These are phyloP conservation scores for Phytophthora sp. DNA, from an alignment of 352 stramenopile species.

Conservation along the genomic window DNA sequence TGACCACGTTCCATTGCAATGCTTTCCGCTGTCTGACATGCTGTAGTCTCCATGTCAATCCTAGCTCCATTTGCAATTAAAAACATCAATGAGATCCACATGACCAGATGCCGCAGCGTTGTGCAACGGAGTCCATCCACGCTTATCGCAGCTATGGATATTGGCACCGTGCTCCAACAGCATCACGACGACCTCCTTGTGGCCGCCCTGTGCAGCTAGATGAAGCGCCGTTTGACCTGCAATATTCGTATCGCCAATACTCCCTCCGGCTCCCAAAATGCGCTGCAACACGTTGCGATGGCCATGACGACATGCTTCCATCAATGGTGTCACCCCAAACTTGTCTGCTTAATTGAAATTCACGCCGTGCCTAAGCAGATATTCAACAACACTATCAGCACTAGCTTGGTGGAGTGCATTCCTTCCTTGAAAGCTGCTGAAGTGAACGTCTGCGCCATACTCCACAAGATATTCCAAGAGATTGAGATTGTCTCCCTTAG, in stretches of 20 bases:
- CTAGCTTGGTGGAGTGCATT: slow-evolving; percentile 3
- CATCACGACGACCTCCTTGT: background rate
- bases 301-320: background rate
- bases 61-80: background rate
- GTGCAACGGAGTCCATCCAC: slow-evolving; percentile 18
- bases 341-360: background rate
- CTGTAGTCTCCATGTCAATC: background rate
- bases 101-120: background rate
- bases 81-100: background rate
- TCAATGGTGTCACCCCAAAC: slow-evolving; percentile 2
- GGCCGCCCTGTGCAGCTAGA: slow-evolving; percentile 1
- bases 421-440: background rate
- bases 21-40: background rate
- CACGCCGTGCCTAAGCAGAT: background rate
- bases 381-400: background rate
- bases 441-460: background rate
- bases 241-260: background rate
- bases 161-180: background rate
- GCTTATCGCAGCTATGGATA: slow-evolving; percentile 1
- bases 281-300: background rate
- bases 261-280: background rate
- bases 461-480: background rate
- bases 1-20: slow-evolving; percentile 1
- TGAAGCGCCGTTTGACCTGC: slow-evolving; percentile 2
- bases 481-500: no score